Conservation (phyloP, 441 rosid species). For the Adansonia madagascariensis region DNA sequence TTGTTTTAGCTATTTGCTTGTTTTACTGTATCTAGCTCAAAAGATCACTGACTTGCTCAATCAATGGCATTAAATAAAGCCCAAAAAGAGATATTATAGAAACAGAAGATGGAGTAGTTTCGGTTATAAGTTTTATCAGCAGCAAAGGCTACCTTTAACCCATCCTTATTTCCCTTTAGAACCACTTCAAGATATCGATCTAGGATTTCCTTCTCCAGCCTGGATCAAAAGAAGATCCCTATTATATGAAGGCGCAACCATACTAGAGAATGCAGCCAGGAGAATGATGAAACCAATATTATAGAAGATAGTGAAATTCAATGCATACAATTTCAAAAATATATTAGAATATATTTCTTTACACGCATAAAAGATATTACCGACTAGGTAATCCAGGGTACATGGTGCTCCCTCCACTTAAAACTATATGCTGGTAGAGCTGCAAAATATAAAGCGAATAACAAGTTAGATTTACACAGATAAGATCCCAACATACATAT, state of each 20-base stretch:
- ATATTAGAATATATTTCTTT: background rate
- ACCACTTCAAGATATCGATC: constrained; percentile 89
- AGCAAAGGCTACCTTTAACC: constrained; percentile 67
- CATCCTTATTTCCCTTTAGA: constrained; percentile 93
- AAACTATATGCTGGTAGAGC: constrained; percentile 96
- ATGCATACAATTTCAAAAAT: background rate
- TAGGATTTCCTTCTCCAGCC: constrained; percentile 90
- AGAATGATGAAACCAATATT: background rate
- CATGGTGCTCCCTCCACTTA: constrained; percentile 99
- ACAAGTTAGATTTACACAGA: constrained; percentile 14
- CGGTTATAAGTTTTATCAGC: background rate
- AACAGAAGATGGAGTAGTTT: background rate
- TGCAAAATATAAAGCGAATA: constrained; percentile 41
- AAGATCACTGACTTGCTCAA: constrained; percentile 10
- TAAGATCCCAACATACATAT: background rate
- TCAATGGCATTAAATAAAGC: background rate
- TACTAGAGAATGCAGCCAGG: constrained; percentile 14
- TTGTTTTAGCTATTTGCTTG: constrained; percentile 9
- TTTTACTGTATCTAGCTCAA: background rate
- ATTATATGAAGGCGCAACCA: background rate
- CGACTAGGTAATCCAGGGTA: constrained; percentile 98
- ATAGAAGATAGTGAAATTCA: background rate
- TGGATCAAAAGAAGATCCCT: constrained; percentile 42
- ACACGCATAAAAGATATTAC: constrained; percentile 40
- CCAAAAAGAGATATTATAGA: background rate